These are phyloP conservation scores for Cutaneotrichosporon mucoides DNA, from an alignment of 1,284 basidiomycete species.

Conservation along the genomic window DNA sequence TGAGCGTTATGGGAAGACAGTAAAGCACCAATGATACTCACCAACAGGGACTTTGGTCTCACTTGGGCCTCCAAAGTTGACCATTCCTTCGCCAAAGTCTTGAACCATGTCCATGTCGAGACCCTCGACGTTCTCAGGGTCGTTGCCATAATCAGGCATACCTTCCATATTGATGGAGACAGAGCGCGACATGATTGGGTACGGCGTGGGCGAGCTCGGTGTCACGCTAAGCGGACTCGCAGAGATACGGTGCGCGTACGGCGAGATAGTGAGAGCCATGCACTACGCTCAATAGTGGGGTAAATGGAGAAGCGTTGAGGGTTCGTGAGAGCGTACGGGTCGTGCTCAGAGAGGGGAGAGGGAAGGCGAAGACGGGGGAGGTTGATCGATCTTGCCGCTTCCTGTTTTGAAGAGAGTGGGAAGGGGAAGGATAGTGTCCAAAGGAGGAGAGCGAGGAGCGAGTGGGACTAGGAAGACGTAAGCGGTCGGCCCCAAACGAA, in stretches of 20 bases:
- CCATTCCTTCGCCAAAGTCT: constrained; percentile 44
- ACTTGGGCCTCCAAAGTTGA: constrained; percentile 31
- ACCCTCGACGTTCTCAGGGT: constrained; percentile 10
- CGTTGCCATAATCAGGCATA: constrained; percentile 12
- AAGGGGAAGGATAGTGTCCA: background rate
- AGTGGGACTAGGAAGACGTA: background rate
- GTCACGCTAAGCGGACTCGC: constrained; percentile 16
- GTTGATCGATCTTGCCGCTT: background rate
- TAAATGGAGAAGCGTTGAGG: background rate
- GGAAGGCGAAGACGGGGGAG: background rate
- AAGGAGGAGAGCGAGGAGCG: background rate
- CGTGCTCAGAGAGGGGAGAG: background rate
- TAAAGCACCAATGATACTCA: constrained; percentile 7
- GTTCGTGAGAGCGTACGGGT: background rate
- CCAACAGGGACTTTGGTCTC: constrained; percentile 15
- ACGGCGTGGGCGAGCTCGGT: constrained; percentile 12
- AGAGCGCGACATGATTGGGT: constrained; percentile 16
- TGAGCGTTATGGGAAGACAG: too few relatives aligned
- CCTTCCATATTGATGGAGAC: constrained; percentile 23
- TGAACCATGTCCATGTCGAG: constrained; percentile 43
- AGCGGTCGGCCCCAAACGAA: constrained; percentile 5
- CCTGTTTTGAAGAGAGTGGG: background rate
- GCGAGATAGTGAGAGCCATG: constrained; percentile 21
- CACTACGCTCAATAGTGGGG: constrained; percentile 6
- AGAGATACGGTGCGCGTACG: constrained; percentile 18